These are phyloP conservation scores for Paraleonurus japonicus DNA, from an alignment of 257 asterid species.

Conservation along the genomic window DNA sequence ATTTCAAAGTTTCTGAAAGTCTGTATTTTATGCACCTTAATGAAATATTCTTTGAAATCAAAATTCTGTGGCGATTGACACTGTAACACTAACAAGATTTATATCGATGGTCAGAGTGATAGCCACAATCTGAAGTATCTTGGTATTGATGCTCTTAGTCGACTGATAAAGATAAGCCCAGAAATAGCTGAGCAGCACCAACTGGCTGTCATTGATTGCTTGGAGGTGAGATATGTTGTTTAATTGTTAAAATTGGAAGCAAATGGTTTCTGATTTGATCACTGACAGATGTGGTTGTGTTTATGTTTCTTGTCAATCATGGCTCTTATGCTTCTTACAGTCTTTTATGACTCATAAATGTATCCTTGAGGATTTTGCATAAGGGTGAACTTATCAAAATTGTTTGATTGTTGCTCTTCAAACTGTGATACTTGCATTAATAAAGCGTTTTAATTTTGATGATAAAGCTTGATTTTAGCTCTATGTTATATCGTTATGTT, in stretches of 20 bases:
- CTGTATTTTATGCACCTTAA: slow-evolving; percentile 27
- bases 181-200: slow-evolving; percentile 98
- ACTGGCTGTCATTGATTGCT: slow-evolving; percentile 94
- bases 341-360: slow-evolving; percentile 2
- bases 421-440: neutral
- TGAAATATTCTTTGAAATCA: slow-evolving; percentile 1
- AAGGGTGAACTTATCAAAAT: neutral
- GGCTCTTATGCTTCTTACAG: neutral
- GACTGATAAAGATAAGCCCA: slow-evolving; percentile 88
- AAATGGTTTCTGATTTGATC: slow-evolving; percentile 13
- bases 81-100: slow-evolving; percentile 15
- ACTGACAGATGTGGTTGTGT: neutral
- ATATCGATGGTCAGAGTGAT: slow-evolving; percentile 70
- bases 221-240: slow-evolving; percentile 64
- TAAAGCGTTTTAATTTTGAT: neutral
- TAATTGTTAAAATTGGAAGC: slow-evolving; percentile 16
- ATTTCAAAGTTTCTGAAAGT: slow-evolving; percentile 87
- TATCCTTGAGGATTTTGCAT: neutral
- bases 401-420: neutral
- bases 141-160: slow-evolving; percentile 97
- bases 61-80: slow-evolving; percentile 3
- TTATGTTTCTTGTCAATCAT: slow-evolving; percentile 15
- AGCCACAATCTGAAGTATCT: slow-evolving; percentile 97
- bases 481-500: neutral
- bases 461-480: slow-evolving; percentile 8